Evolutionary conservation across 2,329 filamentous ascomycete species (phyloP), one percentile per base, ranked within the genome.

Genomic region (Nemania serpens): DNA sequence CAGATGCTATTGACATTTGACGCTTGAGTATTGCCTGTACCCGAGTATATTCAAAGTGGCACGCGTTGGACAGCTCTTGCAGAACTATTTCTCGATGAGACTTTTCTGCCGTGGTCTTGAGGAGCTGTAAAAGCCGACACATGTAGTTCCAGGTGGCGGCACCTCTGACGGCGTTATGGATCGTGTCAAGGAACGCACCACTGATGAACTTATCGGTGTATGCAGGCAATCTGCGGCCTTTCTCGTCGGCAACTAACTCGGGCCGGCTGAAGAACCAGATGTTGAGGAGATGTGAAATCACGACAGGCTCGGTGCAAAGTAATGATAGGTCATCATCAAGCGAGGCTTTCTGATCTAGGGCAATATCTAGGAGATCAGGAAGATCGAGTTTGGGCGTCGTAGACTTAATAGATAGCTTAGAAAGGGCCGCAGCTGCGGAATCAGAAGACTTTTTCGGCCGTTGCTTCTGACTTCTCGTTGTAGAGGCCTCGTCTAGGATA

Each of bases 21-120:
- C 79, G 79, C 59, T 76, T 80, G 48, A 83, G 75, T 0, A 73
- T 22, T 12, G 68, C 63, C 41, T 81, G 78, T 0, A 71, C 66
- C 1, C 77, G 76, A 1, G 43, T 52, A 48, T 77, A 82, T 51
- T 82, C 80, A 0, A 80, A 58, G n/a, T 81, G 70, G 20, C 75
- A 79, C 3, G 79, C 55, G 48, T 81, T 82, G 25, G 76, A 73
- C 0, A 82, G 61, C 50, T 84, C 81, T 59, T 83, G 79, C 2
- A 81, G 69, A 9, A 82, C 54, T 1, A 76, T 70, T 1, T 63
- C 65, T 5, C 66, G 70, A 39, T 73, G 72, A 0, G 65, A 58
- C 64, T 77, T 79, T 37, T 70, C 66, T 1, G 61, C 56, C 0
- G 56, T 59, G 4, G 4, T 43, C 5, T 73, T 53, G 1, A 81